A percentile compares a stretch with the other conserved stretches of the same genome.
phyloP scores from a whole-genome alignment of 768 basidiomycete genomes.

The Psilocybe subaeruginosa region DNA sequence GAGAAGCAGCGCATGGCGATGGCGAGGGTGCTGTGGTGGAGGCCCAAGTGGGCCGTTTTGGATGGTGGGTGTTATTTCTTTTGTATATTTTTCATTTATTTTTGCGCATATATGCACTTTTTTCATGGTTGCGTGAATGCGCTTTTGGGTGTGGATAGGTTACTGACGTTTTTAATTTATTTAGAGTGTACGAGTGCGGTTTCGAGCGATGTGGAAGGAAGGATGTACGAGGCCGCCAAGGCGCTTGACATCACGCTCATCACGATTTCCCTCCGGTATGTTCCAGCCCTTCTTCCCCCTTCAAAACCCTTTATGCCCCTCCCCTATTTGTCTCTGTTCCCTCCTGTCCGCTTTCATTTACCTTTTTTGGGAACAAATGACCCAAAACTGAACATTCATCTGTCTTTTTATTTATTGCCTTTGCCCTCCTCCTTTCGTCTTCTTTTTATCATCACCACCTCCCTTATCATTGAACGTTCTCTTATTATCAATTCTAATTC shows the following conservation, averaged over 20 bases:
- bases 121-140: too few relatives aligned
- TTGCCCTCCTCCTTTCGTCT: too few relatives aligned
- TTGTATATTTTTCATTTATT: not conserved
- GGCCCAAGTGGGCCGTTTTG: slow-evolving; percentile 80
- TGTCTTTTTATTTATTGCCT: too few relatives aligned
- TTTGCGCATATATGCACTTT: not conserved
- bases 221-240: slow-evolving; percentile 95
- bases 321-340: not conserved
- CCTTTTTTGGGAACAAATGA: too few relatives aligned
- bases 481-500: too few relatives aligned
- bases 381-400: too few relatives aligned
- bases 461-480: not conserved
- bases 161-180: slow-evolving; percentile 1
- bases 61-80: slow-evolving; percentile 61
- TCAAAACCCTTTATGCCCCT: not conserved
- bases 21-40: slow-evolving; percentile 91
- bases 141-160: too few relatives aligned
- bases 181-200: slow-evolving; percentile 95
- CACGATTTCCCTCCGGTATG: slow-evolving; percentile 86
- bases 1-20: slow-evolving; percentile 98
- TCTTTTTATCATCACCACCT: not conserved
- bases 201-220: slow-evolving; percentile 93
- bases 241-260: slow-evolving; percentile 88
- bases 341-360: not conserved
- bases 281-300: slow-evolving; percentile 1